phyloP scores from a whole-genome alignment of 2,329 filamentous ascomycete genomes.

The Pseudocercospora vitis region DNA sequence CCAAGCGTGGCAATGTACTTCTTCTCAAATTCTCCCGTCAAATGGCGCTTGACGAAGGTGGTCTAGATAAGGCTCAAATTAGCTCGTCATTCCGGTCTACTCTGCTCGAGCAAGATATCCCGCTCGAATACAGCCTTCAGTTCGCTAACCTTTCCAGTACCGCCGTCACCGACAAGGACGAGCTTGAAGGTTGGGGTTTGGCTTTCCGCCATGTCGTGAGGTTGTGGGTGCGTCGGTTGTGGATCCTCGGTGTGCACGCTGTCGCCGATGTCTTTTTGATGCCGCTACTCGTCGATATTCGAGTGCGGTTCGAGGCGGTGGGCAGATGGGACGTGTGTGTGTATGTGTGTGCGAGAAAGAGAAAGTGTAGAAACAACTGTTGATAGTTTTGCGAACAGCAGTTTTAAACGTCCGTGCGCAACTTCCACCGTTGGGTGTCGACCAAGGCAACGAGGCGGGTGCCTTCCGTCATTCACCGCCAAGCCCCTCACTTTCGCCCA shows the following conservation, averaged over 20 bases:
- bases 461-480: conserved; percentile 8
- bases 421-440: conserved; percentile 3
- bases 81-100: not conserved
- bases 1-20: conserved; percentile 99
- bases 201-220: conserved; percentile 5
- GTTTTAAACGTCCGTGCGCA: conserved; percentile 2
- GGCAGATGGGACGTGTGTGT: not conserved
- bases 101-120: too few species aligned
- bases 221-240: not conserved
- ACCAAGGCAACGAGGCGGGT: conserved; percentile 1
- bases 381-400: not conserved
- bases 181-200: conserved; percentile 90
- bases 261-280: not conserved
- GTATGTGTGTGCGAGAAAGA: not conserved
- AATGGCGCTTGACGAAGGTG: conserved; percentile 99
- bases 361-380: conserved; percentile 4
- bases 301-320: not conserved
- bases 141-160: conserved; percentile 90
- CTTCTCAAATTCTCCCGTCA: conserved; percentile 99
- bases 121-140: too few species aligned
- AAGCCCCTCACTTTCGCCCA: conserved; percentile 4
- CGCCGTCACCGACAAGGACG: conserved; percentile 97
- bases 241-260: not conserved
- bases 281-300: not conserved
- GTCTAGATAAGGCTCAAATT: conserved; percentile 60